Base-by-base conservation (phyloP, 106 monocot species). In the Dendrobium huoshanense region DNA sequence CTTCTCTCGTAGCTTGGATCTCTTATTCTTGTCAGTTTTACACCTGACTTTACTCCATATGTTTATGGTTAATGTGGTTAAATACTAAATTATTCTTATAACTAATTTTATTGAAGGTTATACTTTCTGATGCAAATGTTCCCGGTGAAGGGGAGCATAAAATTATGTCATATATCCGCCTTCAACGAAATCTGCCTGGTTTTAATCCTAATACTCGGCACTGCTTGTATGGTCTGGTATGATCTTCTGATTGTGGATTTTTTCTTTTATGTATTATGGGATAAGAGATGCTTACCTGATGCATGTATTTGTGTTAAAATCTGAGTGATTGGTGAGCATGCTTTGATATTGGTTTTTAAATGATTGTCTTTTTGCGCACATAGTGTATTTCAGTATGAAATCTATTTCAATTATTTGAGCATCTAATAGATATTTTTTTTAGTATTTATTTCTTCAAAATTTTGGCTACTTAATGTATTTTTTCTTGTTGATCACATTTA, bases 81-180 rank as follows among this genome's bases (percentile, higher is more conserved):
- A 59, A 65, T 75, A 44, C 54, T 15, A 73, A 77, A 72, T 82
- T 75, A 65, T 79, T 81, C 81, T 75, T 78, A 31, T 78, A 22
- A n/a, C 72, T 80, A 19, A 75, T 81, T 83, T 79, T 78, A 73
- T 87, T 85, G 89, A 88, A 98, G 98, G 98, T 98, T 83, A 95
- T 98, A 61, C 92, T 98, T 79, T 98, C 98, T 86, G 98, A 98
- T 91, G 98, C 98, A 77, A 98, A 95, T 93, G 95, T 89, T 88
- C 98, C 98, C 74, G 98, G 98, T 85, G 98, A 98, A 91, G 98
- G 94, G 77, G 98, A 98, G 75, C 98, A 98, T 77, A 98, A 98
- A 87, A 90, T 98, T 84, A 95, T 95, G 94, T 92, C 98, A 54
- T 98, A 95, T 84, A 90, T 98, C 70, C 90, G 98, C 48, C 88